Evolutionary conservation across 1,139 yeast genomes (phyloP).

Genomic region (Komagataea norvegica): DNA sequence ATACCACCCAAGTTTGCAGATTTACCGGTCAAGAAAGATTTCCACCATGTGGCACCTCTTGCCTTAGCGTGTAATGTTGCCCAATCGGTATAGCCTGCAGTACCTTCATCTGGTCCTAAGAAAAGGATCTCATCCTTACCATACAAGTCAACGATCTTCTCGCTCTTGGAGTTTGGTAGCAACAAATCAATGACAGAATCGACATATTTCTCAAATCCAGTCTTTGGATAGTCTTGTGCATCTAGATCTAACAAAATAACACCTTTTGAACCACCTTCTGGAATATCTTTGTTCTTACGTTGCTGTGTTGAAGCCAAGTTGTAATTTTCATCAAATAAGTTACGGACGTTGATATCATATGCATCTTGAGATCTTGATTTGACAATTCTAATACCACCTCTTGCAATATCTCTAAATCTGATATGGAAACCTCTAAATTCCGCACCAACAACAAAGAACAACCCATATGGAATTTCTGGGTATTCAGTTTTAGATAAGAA

Average conservation of each 20-base stretch:
- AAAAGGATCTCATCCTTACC: conserved; percentile 83
- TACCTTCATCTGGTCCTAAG: conserved; percentile 98
- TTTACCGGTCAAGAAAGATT: conserved; percentile 96
- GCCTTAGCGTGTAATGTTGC: conserved; percentile 93
- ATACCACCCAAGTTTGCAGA: conserved; percentile 91
- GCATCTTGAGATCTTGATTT: conserved; percentile 83
- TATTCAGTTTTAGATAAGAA: conserved; percentile 83
- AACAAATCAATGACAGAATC: conserved; percentile 86
- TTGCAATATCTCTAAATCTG: conserved; percentile 93
- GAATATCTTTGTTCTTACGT: conserved; percentile 94
- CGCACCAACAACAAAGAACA: conserved; percentile 93
- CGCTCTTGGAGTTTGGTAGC: conserved; percentile 33
- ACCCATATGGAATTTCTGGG: conserved; percentile 89
- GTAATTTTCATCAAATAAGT: conserved; percentile 93
- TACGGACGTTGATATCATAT: conserved; percentile 78
- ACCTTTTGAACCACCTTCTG: conserved; percentile 99
- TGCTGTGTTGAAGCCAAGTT: conserved; percentile 96
- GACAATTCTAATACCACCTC: conserved; percentile 98
- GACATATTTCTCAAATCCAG: conserved; percentile 88
- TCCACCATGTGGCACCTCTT: conserved; percentile 99
- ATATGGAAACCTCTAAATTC: conserved; percentile 98
- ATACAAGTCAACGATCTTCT: conserved; percentile 72
- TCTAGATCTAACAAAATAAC: conserved; percentile 76
- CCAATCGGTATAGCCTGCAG: conserved; percentile 95
- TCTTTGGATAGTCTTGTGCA: conserved; percentile 77